Base-by-base conservation (phyloP, 1,139 yeast species). In the Hyphopichia wangnamkhiaoensis region DNA sequence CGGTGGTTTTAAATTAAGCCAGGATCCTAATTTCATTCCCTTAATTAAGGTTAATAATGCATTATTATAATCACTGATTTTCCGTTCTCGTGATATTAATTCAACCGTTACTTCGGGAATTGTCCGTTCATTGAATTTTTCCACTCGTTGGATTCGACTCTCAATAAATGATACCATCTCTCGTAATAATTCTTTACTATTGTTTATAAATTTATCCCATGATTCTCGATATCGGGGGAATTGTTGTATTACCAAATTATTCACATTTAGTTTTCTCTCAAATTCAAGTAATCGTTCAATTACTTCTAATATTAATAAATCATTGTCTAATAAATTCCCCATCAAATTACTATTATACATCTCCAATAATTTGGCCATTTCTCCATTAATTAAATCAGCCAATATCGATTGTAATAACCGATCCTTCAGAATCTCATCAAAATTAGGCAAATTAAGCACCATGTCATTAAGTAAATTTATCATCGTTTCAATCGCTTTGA, bases 21-120 rank as follows among this genome's bases (percentile, higher is more conserved):
- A 89, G 24, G 77, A 74, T 1, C 87, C 88, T 21, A 82, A 72
- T 26, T 70, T 68, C 63, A 77, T 66, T 9, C 65, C 63, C 6
- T 65, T 58, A 43, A 87, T 79, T n/a, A 82, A 72, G 28, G 63
- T 60, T 6, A 74, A 41, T 35, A 84, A 75, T 19, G 85, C 78
- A 17, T 71, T 67, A 37, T 72, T 72, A 56, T 79, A 84, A 45
- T 83, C 91, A 28, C 86, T 74, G 32, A 86, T 66, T 45, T 79
- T 79, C 35, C 89, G 69, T 41, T 87, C 62, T 46, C 80, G 71
- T 2, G 89, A 79, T 67, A 75, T 58, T 10, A 82, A 63, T 43
- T 84, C 93, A 14, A 82, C 84, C 0, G 86, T 82, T 3, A 80
- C 74, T 47, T 83, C 88, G 6, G 82, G 76, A n/a, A 84, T 82